A percentile compares a stretch with the other conserved stretches of the same genome.
Conservation (phyloP, 225 moss, liverwort and hornwort species). For the Marchantia polymorpha region DNA sequence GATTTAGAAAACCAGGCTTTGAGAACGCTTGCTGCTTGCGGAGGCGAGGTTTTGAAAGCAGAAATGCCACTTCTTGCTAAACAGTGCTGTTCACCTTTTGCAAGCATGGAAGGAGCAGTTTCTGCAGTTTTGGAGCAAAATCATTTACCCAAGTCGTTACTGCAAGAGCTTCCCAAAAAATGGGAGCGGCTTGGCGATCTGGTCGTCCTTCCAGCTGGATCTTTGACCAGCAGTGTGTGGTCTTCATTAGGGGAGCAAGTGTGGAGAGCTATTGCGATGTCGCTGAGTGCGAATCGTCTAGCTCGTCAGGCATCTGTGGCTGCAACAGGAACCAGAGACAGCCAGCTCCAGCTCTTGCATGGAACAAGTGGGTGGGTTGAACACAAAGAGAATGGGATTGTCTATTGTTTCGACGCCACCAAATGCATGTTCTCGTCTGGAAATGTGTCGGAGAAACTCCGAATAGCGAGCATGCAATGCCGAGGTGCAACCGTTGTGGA, state of each 20-base stretch:
- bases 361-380: constrained; percentile 77
- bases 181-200: constrained; percentile 96
- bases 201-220: constrained; percentile 76
- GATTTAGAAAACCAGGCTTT: constrained; percentile 5
- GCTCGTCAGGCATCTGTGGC: constrained; percentile 87
- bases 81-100: constrained; percentile 51
- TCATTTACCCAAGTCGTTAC: constrained; percentile 42
- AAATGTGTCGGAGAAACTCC: constrained; percentile 89
- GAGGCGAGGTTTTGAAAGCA: constrained; percentile 59
- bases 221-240: constrained; percentile 59
- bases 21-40: constrained; percentile 36
- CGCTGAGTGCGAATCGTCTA: constrained; percentile 60
- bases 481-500: constrained; percentile 70
- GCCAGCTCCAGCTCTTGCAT: constrained; percentile 66
- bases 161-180: constrained; percentile 75
- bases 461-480: constrained; percentile 63
- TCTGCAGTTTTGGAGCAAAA: constrained; percentile 46
- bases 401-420: constrained; percentile 84
- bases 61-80: constrained; percentile 41
- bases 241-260: constrained; percentile 57
- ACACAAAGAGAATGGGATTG: constrained; percentile 78
- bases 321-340: constrained; percentile 80
- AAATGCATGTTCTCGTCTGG: constrained; percentile 99
- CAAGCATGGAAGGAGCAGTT: constrained; percentile 42
- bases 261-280: constrained; percentile 57